A percentile compares a stretch with the other conserved stretches of the same genome.
Conservation (phyloP, 768 basidiomycete species). For the Leccinum uliginosum region DNA sequence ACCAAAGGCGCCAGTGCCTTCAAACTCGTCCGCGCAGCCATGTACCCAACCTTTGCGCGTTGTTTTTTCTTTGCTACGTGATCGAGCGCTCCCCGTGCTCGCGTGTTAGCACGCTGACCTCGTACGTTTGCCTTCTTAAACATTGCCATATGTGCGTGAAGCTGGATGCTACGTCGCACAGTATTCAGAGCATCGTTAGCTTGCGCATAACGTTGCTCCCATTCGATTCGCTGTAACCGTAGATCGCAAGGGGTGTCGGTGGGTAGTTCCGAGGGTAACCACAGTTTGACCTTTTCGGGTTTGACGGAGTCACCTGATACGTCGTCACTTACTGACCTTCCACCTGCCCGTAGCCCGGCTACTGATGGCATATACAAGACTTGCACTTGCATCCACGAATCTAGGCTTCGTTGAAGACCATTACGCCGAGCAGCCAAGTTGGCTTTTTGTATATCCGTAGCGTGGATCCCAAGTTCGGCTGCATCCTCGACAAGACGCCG, state of each 20-base stretch:
- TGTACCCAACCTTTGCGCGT: background rate
- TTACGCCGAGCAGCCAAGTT: background rate
- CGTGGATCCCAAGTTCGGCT: background rate
- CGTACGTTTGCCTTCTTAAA: background rate
- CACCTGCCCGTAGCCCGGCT: background rate
- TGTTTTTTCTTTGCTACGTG: background rate
- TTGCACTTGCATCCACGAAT: background rate
- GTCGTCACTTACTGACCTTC: background rate
- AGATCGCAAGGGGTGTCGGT: background rate
- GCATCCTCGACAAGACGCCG: background rate
- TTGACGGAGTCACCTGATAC: background rate
- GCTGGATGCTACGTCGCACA: background rate
- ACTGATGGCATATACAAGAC: conserved; percentile 1
- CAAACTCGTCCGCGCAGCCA: background rate
- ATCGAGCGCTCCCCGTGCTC: background rate
- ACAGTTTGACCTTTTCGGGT: background rate
- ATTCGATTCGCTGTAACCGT: background rate
- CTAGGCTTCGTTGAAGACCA: background rate
- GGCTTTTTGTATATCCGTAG: background rate
- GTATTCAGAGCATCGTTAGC: background rate
- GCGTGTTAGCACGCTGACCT: background rate
- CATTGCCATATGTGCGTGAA: background rate
- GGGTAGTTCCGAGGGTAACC: background rate
- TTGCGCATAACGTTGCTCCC: background rate
- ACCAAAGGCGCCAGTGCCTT: background rate